Base-by-base conservation (phyloP, 129 eudicot species). In the Scalesia atractyloides region DNA sequence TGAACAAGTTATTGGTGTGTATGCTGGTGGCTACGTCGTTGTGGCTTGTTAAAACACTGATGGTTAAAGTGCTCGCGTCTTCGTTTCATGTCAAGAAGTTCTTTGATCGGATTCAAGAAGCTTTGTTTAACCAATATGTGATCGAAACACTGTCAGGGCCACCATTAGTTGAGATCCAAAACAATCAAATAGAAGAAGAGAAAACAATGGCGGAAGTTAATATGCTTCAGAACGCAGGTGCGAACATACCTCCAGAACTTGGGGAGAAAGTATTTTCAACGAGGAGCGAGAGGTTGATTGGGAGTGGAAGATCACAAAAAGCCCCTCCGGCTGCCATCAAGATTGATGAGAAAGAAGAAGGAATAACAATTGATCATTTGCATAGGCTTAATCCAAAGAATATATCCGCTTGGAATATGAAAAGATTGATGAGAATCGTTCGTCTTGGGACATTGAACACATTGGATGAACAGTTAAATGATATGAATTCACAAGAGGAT, bases 381-480 rank as follows among this genome's bases (percentile, higher is more conserved):
- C 89, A 92, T 39, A 86, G 79, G 72, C 66, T 89, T 63, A 92
- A 92, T 66, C 91, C 86, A 1, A 84, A 86, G 78, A 92, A 92
- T 68, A 70, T 92, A 5, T 92, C 97, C 0, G 97, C 97, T 2
- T 92, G 97, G 97, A 92, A 83, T 64, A 92, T 92, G 96, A 89
- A 86, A 77, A 86, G 97, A 59, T 75, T 92, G 89, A 83, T 92
- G 71, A 86, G 83, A 4, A 81, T 86, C 5, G 93, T 87, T 2
- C 84, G 92, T 20, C 76, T 82, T 63, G 96, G 96, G 41, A 72
- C 81, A 15, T 44, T 92, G 39, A 74, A 88, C 47, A 92, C 97
- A 10, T 62, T 92, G 79, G 96, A 92, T 68, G 97, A 92, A 68
- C 91, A 79, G 39, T 78, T 89, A 48, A 67, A 76, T 41, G 80